These are phyloP conservation scores for Leptographium flavum DNA, from an alignment of 2,329 filamentous ascomycete genomes.

Conservation along the genomic window DNA sequence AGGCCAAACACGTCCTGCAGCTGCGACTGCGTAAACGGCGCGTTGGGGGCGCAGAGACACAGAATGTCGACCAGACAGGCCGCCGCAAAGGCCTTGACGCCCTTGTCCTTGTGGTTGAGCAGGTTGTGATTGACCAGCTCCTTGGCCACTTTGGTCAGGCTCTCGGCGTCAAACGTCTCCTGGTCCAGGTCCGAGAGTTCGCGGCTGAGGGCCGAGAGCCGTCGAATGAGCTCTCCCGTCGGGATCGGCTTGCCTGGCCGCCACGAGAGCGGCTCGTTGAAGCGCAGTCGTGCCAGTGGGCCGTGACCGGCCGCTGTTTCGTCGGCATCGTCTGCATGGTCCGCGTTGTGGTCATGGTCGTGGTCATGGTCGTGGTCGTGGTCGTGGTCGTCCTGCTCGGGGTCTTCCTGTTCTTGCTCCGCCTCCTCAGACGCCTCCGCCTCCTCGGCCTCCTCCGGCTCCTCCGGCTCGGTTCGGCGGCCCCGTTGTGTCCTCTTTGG, in stretches of 20 bases:
- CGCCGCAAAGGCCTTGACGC: slow-evolving; percentile 77
- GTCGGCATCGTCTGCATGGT: slow-evolving; percentile 2
- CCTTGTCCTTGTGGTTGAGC: slow-evolving; percentile 81
- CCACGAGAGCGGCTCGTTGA: slow-evolving; percentile 82
- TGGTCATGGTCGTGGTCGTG: slow-evolving; percentile 1
- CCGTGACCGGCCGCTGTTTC: slow-evolving; percentile 8
- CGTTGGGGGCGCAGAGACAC: slow-evolving; percentile 83
- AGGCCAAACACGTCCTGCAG: slow-evolving; percentile 94
- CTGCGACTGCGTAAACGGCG: slow-evolving; percentile 80
- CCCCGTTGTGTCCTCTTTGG: slow-evolving; percentile 1
- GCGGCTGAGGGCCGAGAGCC: slow-evolving; percentile 65
- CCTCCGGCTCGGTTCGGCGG: not conserved
- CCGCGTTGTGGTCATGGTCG: slow-evolving; percentile 3
- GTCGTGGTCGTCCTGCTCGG: slow-evolving; percentile 2
- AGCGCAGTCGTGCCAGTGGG: slow-evolving; percentile 43
- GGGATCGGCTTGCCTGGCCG: slow-evolving; percentile 80
- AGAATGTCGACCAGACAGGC: slow-evolving; percentile 89
- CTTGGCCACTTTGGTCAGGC: slow-evolving; percentile 70
- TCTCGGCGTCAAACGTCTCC: slow-evolving; percentile 69
- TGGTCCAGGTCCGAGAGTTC: slow-evolving; percentile 81
- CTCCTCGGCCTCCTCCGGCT: not conserved
- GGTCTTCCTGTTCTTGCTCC: not conserved
- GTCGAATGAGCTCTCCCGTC: slow-evolving; percentile 65
- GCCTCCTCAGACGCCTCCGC: not conserved
- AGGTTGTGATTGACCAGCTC: slow-evolving; percentile 73